A percentile compares a stretch with the other conserved stretches of the same genome.
phyloP scores from a whole-genome alignment of 768 basidiomycete genomes.

The Lactifluus piperatus region DNA sequence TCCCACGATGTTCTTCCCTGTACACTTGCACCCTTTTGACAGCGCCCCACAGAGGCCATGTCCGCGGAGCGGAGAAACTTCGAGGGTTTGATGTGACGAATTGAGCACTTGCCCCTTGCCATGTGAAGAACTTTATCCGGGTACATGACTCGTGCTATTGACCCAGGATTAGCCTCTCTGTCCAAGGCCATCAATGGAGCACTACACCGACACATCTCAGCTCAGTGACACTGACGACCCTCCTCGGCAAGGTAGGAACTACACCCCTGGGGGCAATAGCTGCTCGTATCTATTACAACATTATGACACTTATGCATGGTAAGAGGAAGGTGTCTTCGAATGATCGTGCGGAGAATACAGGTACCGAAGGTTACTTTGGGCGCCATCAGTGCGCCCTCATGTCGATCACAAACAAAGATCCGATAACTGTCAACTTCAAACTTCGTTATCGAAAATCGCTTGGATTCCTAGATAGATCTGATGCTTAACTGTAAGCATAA shows the following conservation, averaged over 20 bases:
- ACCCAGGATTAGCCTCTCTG: background rate
- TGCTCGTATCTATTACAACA: no score
- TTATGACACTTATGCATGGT: background rate
- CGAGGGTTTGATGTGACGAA: background rate
- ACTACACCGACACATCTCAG: background rate
- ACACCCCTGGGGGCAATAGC: no score
- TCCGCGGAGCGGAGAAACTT: slow-evolving; percentile 16
- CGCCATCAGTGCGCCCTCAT: background rate
- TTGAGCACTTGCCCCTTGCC: background rate
- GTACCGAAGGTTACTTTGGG: background rate
- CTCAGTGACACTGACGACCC: background rate
- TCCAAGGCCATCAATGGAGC: background rate
- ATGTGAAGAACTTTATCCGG: background rate
- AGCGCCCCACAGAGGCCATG: background rate
- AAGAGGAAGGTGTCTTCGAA: background rate
- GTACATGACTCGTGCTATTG: background rate
- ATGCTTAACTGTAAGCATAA: slow-evolving; percentile 11
- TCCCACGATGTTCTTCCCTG: background rate
- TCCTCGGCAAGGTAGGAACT: background rate
- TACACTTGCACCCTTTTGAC: background rate
- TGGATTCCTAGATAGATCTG: background rate
- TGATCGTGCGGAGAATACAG: background rate
- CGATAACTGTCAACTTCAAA: background rate
- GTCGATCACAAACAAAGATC: background rate
- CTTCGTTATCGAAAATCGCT: slow-evolving; percentile 1